Base-by-base conservation (phyloP, 2,329 filamentous ascomycete genomes). In the Xylaria sp. region DNA sequence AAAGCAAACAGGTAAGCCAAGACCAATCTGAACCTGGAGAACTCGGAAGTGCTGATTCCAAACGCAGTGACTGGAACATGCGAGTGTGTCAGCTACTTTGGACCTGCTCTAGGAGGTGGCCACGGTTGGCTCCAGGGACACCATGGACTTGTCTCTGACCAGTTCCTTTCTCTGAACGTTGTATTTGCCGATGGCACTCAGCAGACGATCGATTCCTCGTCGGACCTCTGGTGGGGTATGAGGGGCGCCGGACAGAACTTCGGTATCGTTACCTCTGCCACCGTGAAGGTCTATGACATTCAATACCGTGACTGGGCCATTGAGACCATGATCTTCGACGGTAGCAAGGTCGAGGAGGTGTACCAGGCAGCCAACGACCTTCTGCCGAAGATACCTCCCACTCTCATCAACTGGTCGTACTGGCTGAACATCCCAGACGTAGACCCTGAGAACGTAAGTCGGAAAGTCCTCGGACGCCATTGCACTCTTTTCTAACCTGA, bases 191-290 rank as follows among this genome's bases (percentile, higher is more conserved):
- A 82, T 61, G 81, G 82, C 13, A 74, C 67, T 11, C 54, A 76
- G 58, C 61, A 70, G 9, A 76, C 73, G 0, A 70, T 80, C 1
- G 68, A 76, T 58, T 68, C 71, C 49, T 71, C 75, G 57, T 76
- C 77, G 0, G 81, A 84, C 49, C 76, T 86, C 2, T 85, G 76
- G 71, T 86, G 82, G 83, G 83, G 75, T 1, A 74, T 86, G 60
- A 74, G 76, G 55, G 83, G 83, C 2, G 83, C 81, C 1, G 83
- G 82, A 1, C 81, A 84, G 63, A 85, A 85, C 69, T 85, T 85
- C 59, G 83, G 82, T 9, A 79, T 85, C 51, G 80, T 84, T 8
- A 83, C 81, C 1, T 77, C 76, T 2, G 70, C 78, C n/a, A 77
- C 74, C 0, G 71, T 72, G 0, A 80, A 80, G 65, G 74, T 83